Percentiles rank a stretch among this genome's conserved stretches.
These are phyloP conservation scores for Fusarium subglutinans DNA, from an alignment of 2,329 filamentous ascomycete genomes.

Conservation along the genomic window DNA sequence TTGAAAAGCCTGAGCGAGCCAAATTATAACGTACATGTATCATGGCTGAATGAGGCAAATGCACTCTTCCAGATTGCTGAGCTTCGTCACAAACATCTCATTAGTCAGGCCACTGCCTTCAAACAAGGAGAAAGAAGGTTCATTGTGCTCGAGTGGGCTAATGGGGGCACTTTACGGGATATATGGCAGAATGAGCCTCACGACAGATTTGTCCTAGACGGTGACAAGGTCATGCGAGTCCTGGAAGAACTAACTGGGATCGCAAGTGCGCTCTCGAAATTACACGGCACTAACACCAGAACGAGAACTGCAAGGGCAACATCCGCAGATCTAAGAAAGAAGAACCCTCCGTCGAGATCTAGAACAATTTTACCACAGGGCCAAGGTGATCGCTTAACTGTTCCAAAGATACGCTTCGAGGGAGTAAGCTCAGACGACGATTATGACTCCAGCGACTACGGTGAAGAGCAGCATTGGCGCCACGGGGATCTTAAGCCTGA, in stretches of 20 bases:
- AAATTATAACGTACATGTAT: neutral
- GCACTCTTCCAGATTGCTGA: slow-evolving; percentile 15
- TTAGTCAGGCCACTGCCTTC: slow-evolving; percentile 16
- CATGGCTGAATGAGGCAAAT: neutral
- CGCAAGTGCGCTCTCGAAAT: slow-evolving; percentile 5
- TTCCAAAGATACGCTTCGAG: neutral
- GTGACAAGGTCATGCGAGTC: neutral
- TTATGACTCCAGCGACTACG: neutral
- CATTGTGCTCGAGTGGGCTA: slow-evolving; percentile 29
- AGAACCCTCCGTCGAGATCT: neutral
- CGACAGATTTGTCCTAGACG: neutral
- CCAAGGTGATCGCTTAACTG: neutral
- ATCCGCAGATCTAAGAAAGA: neutral
- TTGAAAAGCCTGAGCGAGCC: slow-evolving; percentile 1
- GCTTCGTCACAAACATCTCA: slow-evolving; percentile 11
- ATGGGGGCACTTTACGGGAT: slow-evolving; percentile 23
- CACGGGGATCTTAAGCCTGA: slow-evolving; percentile 32
- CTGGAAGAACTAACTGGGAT: slow-evolving; percentile 21
- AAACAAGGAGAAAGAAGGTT: neutral
- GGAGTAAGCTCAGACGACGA: neutral
- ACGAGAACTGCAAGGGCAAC: neutral
- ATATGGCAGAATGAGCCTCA: neutral
- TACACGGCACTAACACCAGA: slow-evolving; percentile 1
- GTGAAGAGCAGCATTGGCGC: slow-evolving; percentile 9
- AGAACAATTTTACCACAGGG: neutral